phyloP scores from a whole-genome alignment of 352 stramenopile genomes.

The Pythium rishiriense region DNA sequence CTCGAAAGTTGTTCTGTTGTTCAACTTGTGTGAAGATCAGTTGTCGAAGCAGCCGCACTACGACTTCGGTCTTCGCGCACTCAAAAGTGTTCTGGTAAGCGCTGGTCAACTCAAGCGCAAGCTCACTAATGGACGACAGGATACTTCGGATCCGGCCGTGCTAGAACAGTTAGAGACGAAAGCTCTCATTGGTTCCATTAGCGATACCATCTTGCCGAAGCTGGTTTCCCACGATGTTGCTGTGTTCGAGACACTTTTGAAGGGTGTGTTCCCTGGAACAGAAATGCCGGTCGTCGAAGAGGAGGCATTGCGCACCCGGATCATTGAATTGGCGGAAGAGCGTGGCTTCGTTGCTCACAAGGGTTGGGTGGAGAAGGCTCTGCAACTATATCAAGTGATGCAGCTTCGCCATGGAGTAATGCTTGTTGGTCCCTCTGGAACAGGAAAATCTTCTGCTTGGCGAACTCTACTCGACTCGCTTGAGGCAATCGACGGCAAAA shows the following conservation, averaged over 20 bases:
- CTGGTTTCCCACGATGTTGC: constrained; percentile 97
- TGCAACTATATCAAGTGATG: constrained; percentile 99
- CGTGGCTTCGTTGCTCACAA: constrained; percentile 88
- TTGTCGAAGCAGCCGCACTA: constrained; percentile 99
- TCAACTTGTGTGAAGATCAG: constrained; percentile 97
- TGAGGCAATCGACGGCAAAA: constrained; percentile 94
- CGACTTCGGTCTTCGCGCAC: constrained; percentile 98
- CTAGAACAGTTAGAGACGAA: constrained; percentile 90
- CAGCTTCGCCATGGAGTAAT: constrained; percentile 98
- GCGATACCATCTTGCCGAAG: constrained; percentile 99
- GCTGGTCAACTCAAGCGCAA: constrained; percentile 98
- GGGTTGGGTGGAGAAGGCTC: constrained; percentile 97
- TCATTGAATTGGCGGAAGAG: constrained; percentile 92
- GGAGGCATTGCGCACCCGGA: constrained; percentile 80
- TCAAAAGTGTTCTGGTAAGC: constrained; percentile 99
- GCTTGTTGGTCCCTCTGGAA: constrained; percentile 97
- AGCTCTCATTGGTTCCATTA: constrained; percentile 97
- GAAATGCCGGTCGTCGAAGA: constrained; percentile 87
- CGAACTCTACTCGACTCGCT: constrained; percentile 93
- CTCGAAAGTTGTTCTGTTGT: constrained; percentile 97
- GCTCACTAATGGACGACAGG: constrained; percentile 53
- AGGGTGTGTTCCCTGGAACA: constrained; percentile 96
- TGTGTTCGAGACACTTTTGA: constrained; percentile 96
- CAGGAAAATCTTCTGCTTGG: constrained; percentile 96
- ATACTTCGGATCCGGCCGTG: constrained; percentile 27